phyloP scores from a whole-genome alignment of 2,329 filamentous ascomycete species.

The Fusarium gaditjirri region DNA sequence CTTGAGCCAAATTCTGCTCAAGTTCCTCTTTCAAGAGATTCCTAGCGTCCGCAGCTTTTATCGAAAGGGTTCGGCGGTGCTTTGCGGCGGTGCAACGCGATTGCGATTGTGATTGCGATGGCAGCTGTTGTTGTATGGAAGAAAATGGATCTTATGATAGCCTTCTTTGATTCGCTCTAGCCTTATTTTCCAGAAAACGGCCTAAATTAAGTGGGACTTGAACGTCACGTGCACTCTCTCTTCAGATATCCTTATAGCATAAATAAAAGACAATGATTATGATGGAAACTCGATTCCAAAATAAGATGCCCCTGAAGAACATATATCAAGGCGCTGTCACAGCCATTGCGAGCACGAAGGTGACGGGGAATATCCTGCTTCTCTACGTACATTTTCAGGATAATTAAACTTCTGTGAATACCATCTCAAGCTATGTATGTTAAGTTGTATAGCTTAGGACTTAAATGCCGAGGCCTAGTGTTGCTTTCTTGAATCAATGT shows the following conservation, averaged over 20 bases:
- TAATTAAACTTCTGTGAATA: neutral
- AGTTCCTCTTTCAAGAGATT: conserved; percentile 39
- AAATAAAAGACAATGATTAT: neutral
- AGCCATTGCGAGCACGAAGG: neutral
- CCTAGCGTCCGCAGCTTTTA: conserved; percentile 8
- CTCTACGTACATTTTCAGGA: neutral
- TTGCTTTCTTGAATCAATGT: neutral
- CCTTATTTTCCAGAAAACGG: conserved; percentile 1
- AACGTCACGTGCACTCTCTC: neutral
- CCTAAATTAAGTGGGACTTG: neutral
- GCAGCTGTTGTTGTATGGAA: conserved; percentile 20
- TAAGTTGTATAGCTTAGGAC: neutral
- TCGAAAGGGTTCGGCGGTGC: neutral
- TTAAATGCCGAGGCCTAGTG: neutral
- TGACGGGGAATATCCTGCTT: neutral
- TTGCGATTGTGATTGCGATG: conserved; percentile 11
- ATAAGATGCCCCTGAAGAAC: neutral
- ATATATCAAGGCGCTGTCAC: neutral
- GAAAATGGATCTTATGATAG: conserved; percentile 28
- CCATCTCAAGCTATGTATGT: neutral
- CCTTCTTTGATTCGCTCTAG: conserved; percentile 30
- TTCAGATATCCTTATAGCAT: neutral
- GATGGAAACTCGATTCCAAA: neutral
- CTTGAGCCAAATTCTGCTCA: conserved; percentile 59
- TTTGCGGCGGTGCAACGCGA: conserved; percentile 7